Conservation (phyloP, 805 yeast species). For the Yarrowia sp. region DNA sequence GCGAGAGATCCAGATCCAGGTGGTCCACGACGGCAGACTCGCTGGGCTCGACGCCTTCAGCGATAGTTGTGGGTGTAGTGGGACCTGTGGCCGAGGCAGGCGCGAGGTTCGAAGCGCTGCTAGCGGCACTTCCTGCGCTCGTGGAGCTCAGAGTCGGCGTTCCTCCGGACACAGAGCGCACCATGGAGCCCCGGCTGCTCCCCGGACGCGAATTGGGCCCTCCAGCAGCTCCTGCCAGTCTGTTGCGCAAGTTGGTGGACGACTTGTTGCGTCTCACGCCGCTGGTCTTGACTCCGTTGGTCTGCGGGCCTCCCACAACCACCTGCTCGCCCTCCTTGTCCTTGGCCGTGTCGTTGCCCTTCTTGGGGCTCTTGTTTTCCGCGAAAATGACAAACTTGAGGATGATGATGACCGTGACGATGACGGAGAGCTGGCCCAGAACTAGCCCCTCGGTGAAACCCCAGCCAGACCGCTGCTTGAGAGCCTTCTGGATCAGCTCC, state of each 20-base stretch:
- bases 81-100: not conserved
- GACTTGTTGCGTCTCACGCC: constrained; percentile 9
- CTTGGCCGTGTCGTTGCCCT: not conserved
- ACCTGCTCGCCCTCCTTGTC: constrained; percentile 7
- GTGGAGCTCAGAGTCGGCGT: not conserved
- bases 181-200: not conserved
- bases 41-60: not conserved
- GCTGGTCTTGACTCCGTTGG: not conserved
- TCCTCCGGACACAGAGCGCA: not conserved
- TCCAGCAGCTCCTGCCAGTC: constrained; percentile 8
- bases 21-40: not conserved
- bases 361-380: constrained; percentile 15
- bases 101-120: not conserved
- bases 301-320: not conserved
- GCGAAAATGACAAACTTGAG: constrained; percentile 26
- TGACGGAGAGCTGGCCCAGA: constrained; percentile 18
- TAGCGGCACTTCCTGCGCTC: not conserved
- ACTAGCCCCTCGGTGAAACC: constrained; percentile 24
- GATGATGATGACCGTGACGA: constrained; percentile 13
- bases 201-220: not conserved
- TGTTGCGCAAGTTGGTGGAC: not conserved
- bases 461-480: constrained; percentile 20
- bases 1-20: not conserved
- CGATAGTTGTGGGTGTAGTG: not conserved
- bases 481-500: not conserved